Evolutionary conservation across 2,329 filamentous ascomycete species (phyloP).

Genomic region (Clarireedia hainanense): DNA sequence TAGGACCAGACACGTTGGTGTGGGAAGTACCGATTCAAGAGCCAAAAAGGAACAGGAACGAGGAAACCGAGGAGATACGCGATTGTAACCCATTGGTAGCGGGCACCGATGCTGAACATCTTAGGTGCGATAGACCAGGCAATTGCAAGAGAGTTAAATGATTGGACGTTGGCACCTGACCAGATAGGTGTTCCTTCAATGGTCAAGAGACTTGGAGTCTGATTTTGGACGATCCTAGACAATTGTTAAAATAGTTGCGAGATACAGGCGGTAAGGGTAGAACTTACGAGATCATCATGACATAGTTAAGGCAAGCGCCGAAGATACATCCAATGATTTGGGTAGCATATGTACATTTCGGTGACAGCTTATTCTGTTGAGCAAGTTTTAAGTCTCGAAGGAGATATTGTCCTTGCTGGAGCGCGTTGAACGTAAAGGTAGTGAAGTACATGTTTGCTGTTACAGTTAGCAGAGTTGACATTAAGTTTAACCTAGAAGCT

Average conservation of each 20-base stretch:
- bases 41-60: constrained; percentile 53
- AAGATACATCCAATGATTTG: constrained; percentile 34
- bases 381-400: constrained; percentile 43
- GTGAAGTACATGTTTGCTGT: constrained; percentile 64
- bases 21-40: constrained; percentile 42
- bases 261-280: constrained; percentile 29
- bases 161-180: constrained; percentile 49
- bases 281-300: constrained; percentile 47
- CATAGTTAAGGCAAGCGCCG: constrained; percentile 42
- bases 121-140: constrained; percentile 66
- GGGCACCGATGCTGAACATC: constrained; percentile 55
- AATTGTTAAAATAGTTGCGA: constrained; percentile 40
- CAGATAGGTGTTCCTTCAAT: constrained; percentile 52
- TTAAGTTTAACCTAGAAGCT: not conserved
- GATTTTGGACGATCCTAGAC: constrained; percentile 56
- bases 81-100: constrained; percentile 59
- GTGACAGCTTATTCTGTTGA: constrained; percentile 39
- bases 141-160: constrained; percentile 59
- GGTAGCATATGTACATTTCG: constrained; percentile 33
- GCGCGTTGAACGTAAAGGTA: constrained; percentile 51
- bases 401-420: constrained; percentile 38
- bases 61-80: constrained; percentile 65
- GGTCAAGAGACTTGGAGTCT: constrained; percentile 54
- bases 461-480: not conserved
- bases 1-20: constrained; percentile 56